A percentile compares a stretch with the other conserved stretches of the same genome.
Evolutionary conservation across 2,329 filamentous ascomycete genomes (phyloP).

Genomic region (Daldinia sp.): DNA sequence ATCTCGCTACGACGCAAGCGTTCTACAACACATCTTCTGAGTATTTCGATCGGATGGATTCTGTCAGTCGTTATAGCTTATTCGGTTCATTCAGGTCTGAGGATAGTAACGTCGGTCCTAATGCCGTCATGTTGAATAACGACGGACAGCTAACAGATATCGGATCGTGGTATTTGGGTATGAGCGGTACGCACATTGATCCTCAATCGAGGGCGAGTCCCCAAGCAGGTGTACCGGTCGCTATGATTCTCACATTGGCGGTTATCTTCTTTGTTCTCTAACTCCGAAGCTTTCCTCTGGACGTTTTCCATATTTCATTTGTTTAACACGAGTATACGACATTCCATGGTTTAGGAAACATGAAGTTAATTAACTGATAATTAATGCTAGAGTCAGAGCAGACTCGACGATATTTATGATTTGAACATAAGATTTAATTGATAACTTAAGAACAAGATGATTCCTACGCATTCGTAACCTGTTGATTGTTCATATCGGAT

Average conservation of each 20-base stretch:
- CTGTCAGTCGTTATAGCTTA: slow-evolving; percentile 76
- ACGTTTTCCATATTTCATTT: not conserved
- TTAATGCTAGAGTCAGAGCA: too few species aligned
- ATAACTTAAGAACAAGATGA: too few species aligned
- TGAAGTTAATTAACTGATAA: too few species aligned
- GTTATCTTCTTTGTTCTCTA: slow-evolving; percentile 12
- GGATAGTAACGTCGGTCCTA: slow-evolving; percentile 79
- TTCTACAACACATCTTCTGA: slow-evolving; percentile 76
- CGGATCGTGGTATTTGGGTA: slow-evolving; percentile 81
- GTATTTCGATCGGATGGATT: slow-evolving; percentile 74
- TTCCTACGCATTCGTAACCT: too few species aligned
- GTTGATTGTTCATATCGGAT: not conserved
- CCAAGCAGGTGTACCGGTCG: not conserved
- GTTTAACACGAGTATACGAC: not conserved
- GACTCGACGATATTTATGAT: too few species aligned
- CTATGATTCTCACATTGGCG: slow-evolving; percentile 12
- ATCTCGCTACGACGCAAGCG: slow-evolving; percentile 67
- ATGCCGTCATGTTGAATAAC: slow-evolving; percentile 76
- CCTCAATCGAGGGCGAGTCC: slow-evolving; percentile 47
- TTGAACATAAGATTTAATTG: too few species aligned
- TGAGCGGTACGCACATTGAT: slow-evolving; percentile 59
- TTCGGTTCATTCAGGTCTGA: slow-evolving; percentile 80
- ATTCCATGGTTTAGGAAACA: not conserved
- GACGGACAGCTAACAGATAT: slow-evolving; percentile 79
- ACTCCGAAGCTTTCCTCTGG: not conserved